These are phyloP conservation scores for Fraxinus greggii DNA, from an alignment of 305 asterid species.

Conservation along the genomic window DNA sequence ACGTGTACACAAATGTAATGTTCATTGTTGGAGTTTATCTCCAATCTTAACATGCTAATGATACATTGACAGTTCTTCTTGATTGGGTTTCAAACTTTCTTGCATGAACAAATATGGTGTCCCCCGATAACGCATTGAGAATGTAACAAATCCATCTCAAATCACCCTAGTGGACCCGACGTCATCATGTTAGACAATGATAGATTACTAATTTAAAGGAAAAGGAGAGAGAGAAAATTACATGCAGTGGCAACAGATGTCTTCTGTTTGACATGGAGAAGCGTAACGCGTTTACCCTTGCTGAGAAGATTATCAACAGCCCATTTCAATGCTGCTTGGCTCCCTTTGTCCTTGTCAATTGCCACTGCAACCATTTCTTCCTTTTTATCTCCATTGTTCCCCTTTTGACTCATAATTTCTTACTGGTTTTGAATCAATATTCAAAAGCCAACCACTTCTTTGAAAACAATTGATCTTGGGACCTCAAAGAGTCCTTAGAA, in stretches of 20 bases:
- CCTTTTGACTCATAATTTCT: slow-evolving; percentile 32
- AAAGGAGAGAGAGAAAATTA: not conserved
- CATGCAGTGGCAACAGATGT: slow-evolving; percentile 18
- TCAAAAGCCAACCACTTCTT: not conserved
- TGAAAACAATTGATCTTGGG: not conserved
- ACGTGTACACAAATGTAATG: not conserved
- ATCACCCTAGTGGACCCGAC: not conserved
- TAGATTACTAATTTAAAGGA: not conserved
- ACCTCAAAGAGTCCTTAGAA: not conserved
- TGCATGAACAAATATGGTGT: not conserved
- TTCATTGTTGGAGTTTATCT: not conserved
- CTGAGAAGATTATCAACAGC: slow-evolving; percentile 71
- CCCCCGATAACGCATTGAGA: not conserved
- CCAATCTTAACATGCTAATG: not conserved
- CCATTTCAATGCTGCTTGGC: slow-evolving; percentile 96
- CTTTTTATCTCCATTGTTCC: slow-evolving; percentile 38
- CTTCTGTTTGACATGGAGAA: slow-evolving; percentile 65
- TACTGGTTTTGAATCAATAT: not conserved
- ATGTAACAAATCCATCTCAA: not conserved
- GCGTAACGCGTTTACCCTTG: slow-evolving; percentile 64
- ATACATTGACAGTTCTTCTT: not conserved
- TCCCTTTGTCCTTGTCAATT: slow-evolving; percentile 82
- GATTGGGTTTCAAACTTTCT: not conserved
- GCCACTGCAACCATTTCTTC: slow-evolving; percentile 64
- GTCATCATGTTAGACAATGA: not conserved